Percentiles rank a stretch among this genome's conserved stretches.
Evolutionary conservation across 805 yeast species (phyloP).

Genomic region (Helenozyma baotianmanensis): DNA sequence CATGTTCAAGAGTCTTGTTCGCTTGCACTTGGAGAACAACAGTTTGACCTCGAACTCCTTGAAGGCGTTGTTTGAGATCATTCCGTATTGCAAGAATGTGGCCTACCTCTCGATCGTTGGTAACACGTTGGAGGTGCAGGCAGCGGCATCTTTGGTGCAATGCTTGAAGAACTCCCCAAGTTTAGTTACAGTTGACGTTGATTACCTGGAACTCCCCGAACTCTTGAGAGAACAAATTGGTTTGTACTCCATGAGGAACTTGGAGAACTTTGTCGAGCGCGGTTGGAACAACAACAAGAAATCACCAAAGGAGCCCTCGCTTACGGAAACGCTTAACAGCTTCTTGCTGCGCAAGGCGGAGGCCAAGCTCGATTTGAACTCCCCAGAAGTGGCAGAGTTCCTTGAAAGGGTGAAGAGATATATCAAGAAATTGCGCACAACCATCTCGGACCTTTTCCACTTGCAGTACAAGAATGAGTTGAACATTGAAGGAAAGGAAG

Average conservation of each 20-base stretch:
- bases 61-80: conserved; percentile 56
- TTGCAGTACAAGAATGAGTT: conserved; percentile 53
- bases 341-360: conserved; percentile 31
- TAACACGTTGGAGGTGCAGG: conserved; percentile 53
- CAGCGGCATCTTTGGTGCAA: conserved; percentile 61
- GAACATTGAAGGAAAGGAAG: conserved; percentile 69
- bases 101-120: conserved; percentile 69
- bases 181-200: conserved; percentile 66
- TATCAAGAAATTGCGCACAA: conserved; percentile 25
- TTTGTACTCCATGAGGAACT: conserved; percentile 74
- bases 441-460: conserved; percentile 49
- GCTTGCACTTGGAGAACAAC: conserved; percentile 72
- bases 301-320: conserved; percentile 36
- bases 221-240: conserved; percentile 69
- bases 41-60: conserved; percentile 53
- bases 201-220: conserved; percentile 56
- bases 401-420: conserved; percentile 24
- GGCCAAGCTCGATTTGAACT: conserved; percentile 27
- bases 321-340: conserved; percentile 22
- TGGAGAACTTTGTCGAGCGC: conserved; percentile 49
- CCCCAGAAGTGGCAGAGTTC: conserved; percentile 28
- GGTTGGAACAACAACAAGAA: conserved; percentile 23
- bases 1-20: conserved; percentile 53
- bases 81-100: conserved; percentile 63
- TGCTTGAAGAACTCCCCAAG: conserved; percentile 63